phyloP scores from a whole-genome alignment of 306 rosid species.

The Abrus pulchellus region DNA sequence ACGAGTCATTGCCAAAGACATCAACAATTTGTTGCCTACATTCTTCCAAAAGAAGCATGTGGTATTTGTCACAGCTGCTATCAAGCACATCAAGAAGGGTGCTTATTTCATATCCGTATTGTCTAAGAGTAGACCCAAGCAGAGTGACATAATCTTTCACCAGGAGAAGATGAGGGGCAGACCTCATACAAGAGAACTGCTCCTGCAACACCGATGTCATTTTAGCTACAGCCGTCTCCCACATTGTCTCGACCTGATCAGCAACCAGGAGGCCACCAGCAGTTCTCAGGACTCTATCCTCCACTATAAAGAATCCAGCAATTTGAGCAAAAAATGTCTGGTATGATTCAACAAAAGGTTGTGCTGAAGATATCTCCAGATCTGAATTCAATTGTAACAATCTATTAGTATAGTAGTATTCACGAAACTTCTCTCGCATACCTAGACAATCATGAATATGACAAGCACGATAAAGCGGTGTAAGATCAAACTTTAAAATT shows the following conservation, averaged over 20 bases:
- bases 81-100: constrained; percentile 81
- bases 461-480: constrained; percentile 90
- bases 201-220: constrained; percentile 74
- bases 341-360: constrained; percentile 87
- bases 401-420: constrained; percentile 87
- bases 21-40: constrained; percentile 69
- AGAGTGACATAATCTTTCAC: constrained; percentile 96
- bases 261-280: constrained; percentile 70
- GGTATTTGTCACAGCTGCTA: constrained; percentile 73
- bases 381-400: constrained; percentile 91
- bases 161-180: constrained; percentile 86
- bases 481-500: constrained; percentile 72
- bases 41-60: constrained; percentile 82
- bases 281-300: constrained; percentile 89
- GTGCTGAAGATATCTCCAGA: constrained; percentile 76
- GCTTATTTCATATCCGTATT: constrained; percentile 77
- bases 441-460: constrained; percentile 86
- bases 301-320: constrained; percentile 93
- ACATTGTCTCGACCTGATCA: constrained; percentile 85
- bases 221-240: constrained; percentile 81
- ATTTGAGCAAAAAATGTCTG: constrained; percentile 90
- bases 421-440: constrained; percentile 74
- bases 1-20: constrained; percentile 72
- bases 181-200: constrained; percentile 80
- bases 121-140: constrained; percentile 77